phyloP scores from a whole-genome alignment of 2,329 filamentous ascomycete species.

The Aspergillus pseudoviridinutans region DNA sequence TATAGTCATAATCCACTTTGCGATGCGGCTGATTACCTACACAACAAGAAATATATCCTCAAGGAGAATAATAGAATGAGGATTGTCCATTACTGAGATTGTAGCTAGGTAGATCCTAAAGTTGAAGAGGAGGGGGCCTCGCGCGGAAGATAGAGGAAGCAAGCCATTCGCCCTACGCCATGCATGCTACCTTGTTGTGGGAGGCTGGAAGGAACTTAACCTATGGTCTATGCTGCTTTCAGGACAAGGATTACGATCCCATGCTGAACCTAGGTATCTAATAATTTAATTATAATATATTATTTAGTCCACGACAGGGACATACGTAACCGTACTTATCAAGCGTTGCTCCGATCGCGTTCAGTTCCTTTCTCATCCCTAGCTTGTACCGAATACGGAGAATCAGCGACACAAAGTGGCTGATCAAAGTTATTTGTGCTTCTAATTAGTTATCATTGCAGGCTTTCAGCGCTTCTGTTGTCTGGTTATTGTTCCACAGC shows the following conservation, averaged over 20 bases:
- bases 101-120: slow-evolving; percentile 5
- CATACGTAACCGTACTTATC: neutral
- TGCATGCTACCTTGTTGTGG: neutral
- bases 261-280: neutral
- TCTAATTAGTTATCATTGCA: neutral
- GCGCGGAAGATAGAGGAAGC: neutral
- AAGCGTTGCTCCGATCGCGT: slow-evolving; percentile 5
- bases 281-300: neutral
- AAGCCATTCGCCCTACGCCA: neutral
- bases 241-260: slow-evolving; percentile 2
- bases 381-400: slow-evolving; percentile 1
- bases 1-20: neutral
- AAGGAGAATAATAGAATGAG: neutral
- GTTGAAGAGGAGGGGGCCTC: neutral
- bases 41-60: neutral
- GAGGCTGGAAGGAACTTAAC: neutral
- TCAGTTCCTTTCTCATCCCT: slow-evolving; percentile 6
- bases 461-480: neutral
- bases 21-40: neutral
- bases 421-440: neutral
- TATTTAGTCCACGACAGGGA: neutral
- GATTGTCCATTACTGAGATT: neutral
- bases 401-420: neutral
- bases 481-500: neutral
- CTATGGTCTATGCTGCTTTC: slow-evolving; percentile 8